Evolutionary conservation across 1,284 basidiomycete species (phyloP).

Genomic region (Heterobasidion annosum): DNA sequence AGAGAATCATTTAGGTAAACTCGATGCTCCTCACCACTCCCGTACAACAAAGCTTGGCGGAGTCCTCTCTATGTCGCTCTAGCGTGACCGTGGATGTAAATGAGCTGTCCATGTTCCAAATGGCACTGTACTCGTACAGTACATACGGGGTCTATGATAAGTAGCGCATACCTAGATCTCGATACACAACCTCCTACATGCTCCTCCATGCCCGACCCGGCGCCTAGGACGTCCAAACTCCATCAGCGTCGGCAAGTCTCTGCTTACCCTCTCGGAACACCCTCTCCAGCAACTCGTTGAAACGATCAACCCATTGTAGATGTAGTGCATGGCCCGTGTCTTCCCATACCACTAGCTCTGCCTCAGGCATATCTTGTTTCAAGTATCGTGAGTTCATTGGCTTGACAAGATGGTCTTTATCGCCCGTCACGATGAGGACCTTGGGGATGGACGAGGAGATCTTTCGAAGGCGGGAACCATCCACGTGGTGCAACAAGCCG

Average conservation of each 20-base stretch:
- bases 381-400: slow-evolving; percentile 50
- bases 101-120: too few relatives aligned
- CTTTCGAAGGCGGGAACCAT: slow-evolving; percentile 38
- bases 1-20: too few relatives aligned
- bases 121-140: too few relatives aligned
- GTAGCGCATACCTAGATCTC: too few relatives aligned
- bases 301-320: slow-evolving; percentile 39
- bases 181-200: too few relatives aligned
- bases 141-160: too few relatives aligned
- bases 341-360: slow-evolving; percentile 58
- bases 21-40: too few relatives aligned
- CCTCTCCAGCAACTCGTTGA: slow-evolving; percentile 51
- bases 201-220: too few relatives aligned
- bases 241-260: slow-evolving; percentile 3
- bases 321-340: slow-evolving; percentile 64
- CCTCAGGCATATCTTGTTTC: slow-evolving; percentile 56
- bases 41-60: too few relatives aligned
- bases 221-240: too few relatives aligned
- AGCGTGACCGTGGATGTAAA: too few relatives aligned
- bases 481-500: slow-evolving; percentile 60
- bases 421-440: slow-evolving; percentile 67
- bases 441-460: slow-evolving; percentile 53
- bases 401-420: slow-evolving; percentile 61
- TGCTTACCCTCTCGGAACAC: slow-evolving; percentile 45
- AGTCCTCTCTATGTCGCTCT: too few relatives aligned